Percentiles rank a stretch among this genome's conserved stretches.
phyloP scores from a whole-genome alignment of 768 basidiomycete genomes.

The Tulasnella calospora region DNA sequence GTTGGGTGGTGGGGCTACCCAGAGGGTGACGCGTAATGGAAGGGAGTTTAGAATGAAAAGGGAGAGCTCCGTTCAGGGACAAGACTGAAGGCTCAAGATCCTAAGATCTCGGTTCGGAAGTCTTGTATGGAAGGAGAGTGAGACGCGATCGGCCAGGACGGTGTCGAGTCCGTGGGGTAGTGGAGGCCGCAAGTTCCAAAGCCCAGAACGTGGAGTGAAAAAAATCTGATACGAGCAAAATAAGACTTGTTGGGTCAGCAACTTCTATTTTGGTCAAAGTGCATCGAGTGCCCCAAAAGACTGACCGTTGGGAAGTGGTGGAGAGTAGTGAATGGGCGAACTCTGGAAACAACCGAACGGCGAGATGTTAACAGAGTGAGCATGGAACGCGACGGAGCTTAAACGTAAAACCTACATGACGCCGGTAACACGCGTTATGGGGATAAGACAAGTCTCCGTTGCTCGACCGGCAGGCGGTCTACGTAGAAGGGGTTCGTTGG shows the following conservation, averaged over 20 bases:
- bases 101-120: conserved; percentile 9
- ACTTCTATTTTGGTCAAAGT: neutral
- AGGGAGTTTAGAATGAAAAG: neutral
- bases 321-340: neutral
- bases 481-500: neutral
- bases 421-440: neutral
- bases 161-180: neutral
- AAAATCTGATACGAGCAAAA: conserved; percentile 14
- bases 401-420: conserved; percentile 13
- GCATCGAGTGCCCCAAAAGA: neutral
- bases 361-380: neutral
- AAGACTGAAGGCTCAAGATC: neutral
- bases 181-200: conserved; percentile 17
- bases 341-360: conserved; percentile 1
- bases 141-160: conserved; percentile 19
- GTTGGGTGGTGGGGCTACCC: neutral
- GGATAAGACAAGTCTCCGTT: neutral
- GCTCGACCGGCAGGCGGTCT: conserved; percentile 1
- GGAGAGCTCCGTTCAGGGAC: conserved; percentile 7
- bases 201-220: conserved; percentile 25
- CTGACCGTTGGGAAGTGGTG: neutral
- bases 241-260: neutral
- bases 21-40: neutral
- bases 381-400: neutral
- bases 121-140: conserved; percentile 13